Conservation (phyloP, 495 filamentous ascomycete genomes). For the Hyphodiscus hymeniophilus region DNA sequence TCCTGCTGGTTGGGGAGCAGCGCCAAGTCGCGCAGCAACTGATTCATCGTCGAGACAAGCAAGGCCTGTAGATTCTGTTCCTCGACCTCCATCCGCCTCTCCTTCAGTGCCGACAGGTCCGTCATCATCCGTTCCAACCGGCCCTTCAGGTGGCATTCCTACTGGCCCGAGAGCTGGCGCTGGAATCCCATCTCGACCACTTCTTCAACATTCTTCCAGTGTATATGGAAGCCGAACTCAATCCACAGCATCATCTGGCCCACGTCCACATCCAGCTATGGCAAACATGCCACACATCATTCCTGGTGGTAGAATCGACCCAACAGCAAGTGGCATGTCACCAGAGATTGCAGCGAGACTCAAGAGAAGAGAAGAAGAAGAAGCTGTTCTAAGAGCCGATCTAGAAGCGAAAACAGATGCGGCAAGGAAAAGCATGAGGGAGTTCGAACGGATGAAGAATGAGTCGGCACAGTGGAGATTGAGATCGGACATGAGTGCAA, state of each 20-base stretch:
- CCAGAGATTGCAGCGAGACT: constrained; percentile 11
- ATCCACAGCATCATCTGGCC: background rate
- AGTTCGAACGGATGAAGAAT: constrained; percentile 19
- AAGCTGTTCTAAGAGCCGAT: constrained; percentile 16
- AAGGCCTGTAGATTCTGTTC: constrained; percentile 1
- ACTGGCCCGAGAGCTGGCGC: constrained; percentile 22
- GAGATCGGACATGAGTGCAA: constrained; percentile 20
- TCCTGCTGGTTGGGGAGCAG: constrained; percentile 7
- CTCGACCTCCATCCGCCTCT: constrained; percentile 10
- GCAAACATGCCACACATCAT: constrained; percentile 23
- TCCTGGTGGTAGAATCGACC: constrained; percentile 20
- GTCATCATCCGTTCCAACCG: constrained; percentile 10
- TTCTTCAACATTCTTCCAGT: constrained; percentile 15
- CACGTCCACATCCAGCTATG: constrained; percentile 23
- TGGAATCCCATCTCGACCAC: constrained; percentile 15
- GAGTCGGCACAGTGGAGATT: constrained; percentile 15
- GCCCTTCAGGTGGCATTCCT: constrained; percentile 19
- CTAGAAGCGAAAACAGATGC: constrained; percentile 18
- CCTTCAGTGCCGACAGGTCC: constrained; percentile 14
- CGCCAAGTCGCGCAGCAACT: constrained; percentile 8
- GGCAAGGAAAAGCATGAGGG: constrained; percentile 16
- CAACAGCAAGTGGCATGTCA: constrained; percentile 16
- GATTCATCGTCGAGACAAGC: background rate
- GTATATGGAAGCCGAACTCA: constrained; percentile 6
- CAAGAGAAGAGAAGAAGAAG: constrained; percentile 22